A percentile compares a stretch with the other conserved stretches of the same genome.
These are phyloP conservation scores for Pelagomonas calceolata DNA, from an alignment of 108 stramenopile genomes.

Conservation along the genomic window DNA sequence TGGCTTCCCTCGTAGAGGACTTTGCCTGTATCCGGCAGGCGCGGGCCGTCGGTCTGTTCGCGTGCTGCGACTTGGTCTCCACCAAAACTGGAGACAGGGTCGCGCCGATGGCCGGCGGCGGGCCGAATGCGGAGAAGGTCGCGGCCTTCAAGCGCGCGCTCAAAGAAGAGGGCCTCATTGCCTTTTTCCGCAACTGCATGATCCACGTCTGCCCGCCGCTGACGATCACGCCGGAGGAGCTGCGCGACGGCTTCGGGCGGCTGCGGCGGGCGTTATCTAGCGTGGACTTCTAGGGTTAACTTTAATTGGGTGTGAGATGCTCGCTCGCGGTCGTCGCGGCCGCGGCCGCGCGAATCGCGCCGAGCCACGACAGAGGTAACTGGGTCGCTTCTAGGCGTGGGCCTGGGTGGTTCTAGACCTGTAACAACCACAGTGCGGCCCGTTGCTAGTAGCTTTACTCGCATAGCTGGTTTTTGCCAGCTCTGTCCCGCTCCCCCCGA, in stretches of 20 bases:
- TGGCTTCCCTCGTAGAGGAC: slow-evolving; percentile 33
- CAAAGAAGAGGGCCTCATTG: slow-evolving; percentile 38
- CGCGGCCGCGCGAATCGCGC: no score
- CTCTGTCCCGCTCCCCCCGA: no score
- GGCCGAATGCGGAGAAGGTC: slow-evolving; percentile 41
- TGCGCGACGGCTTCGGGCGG: slow-evolving; percentile 50
- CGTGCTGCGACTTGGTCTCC: slow-evolving; percentile 43
- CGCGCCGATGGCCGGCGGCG: slow-evolving; percentile 12
- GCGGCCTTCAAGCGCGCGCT: slow-evolving; percentile 41
- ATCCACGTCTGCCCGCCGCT: slow-evolving; percentile 56
- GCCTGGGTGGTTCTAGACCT: no score
- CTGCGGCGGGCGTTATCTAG: slow-evolving; percentile 29
- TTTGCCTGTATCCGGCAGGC: slow-evolving; percentile 48
- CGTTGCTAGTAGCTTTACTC: no score
- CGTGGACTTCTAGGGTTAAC: no score
- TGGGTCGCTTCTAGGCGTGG: no score
- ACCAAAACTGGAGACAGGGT: not conserved
- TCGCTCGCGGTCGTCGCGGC: no score
- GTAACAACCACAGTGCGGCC: no score
- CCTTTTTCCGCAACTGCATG: slow-evolving; percentile 46
- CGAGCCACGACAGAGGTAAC: no score
- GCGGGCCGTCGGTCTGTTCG: slow-evolving; percentile 50
- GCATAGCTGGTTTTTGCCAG: no score
- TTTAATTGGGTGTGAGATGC: no score
- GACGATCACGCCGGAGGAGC: slow-evolving; percentile 40